Percentiles rank a stretch among this genome's conserved stretches.
Conservation (phyloP, 106 monocot species). For the Posidonia australis region DNA sequence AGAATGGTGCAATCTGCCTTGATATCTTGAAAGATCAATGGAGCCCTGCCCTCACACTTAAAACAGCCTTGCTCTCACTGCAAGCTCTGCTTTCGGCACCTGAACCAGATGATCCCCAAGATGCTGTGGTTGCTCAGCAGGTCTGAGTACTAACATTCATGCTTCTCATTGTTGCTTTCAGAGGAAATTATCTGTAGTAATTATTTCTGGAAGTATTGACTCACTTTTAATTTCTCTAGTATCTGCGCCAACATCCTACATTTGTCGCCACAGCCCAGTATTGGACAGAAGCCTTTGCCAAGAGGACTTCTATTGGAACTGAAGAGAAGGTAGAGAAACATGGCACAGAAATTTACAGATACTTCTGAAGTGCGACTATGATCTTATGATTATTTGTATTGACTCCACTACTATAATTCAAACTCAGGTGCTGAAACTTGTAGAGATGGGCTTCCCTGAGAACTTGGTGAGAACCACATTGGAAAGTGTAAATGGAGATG, state of each 20-base stretch:
- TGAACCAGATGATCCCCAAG: constrained; percentile 94
- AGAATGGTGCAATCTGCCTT: constrained; percentile 98
- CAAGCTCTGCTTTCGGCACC: constrained; percentile 95
- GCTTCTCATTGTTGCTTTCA: background rate
- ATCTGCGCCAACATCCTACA: constrained; percentile 59
- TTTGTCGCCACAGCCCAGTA: constrained; percentile 78
- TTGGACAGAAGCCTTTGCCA: constrained; percentile 97
- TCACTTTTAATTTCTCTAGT: constrained; percentile 28
- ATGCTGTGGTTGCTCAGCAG: constrained; percentile 99
- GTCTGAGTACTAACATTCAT: constrained; percentile 14
- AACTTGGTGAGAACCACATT: constrained; percentile 53
- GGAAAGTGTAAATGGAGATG: constrained; percentile 79
- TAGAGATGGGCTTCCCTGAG: constrained; percentile 94
- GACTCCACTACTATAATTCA: background rate
- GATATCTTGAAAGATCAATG: constrained; percentile 98
- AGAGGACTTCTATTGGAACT: constrained; percentile 48
- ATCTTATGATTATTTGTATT: background rate
- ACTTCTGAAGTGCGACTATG: background rate
- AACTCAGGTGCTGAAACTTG: constrained; percentile 75
- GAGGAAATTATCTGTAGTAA: too few species aligned
- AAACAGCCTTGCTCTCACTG: constrained; percentile 85
- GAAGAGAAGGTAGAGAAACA: constrained; percentile 73
- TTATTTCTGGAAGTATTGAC: too few species aligned
- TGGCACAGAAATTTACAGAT: background rate
- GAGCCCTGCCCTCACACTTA: constrained; percentile 96